Conservation (phyloP, 2,329 filamentous ascomycete species). For the Diplodia sapinea region DNA sequence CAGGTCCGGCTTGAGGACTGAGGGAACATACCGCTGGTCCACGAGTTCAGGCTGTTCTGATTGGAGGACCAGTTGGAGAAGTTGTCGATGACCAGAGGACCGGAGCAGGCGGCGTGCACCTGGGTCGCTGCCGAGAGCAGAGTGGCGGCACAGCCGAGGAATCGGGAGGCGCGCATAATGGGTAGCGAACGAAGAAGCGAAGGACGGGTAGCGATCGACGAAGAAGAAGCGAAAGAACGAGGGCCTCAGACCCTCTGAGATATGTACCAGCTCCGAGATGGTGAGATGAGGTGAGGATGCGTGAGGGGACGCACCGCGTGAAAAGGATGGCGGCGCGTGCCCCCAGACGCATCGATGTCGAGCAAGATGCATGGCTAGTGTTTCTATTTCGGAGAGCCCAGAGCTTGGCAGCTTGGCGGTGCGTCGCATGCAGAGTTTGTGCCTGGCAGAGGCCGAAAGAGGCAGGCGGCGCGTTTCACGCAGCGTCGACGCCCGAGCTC, state of each 20-base stretch:
- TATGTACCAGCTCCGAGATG: not conserved
- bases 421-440: constrained; percentile 18
- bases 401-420: constrained; percentile 14
- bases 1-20: too few species aligned
- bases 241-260: constrained; percentile 38
- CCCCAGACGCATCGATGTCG: not conserved
- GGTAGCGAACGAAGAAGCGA: constrained; percentile 29
- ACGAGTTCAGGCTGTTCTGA: constrained; percentile 44
- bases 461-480: constrained; percentile 23
- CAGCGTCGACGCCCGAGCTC: constrained; percentile 6
- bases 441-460: not conserved
- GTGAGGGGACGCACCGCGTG: not conserved
- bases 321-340: not conserved
- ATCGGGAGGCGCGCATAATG: constrained; percentile 41
- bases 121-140: constrained; percentile 38
- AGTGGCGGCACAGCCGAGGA: constrained; percentile 45
- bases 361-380: not conserved
- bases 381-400: constrained; percentile 23
- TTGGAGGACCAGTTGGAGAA: constrained; percentile 48
- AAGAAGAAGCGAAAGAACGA: constrained; percentile 46
- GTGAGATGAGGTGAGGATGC: not conserved
- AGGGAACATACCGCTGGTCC: constrained; percentile 44
- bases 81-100: constrained; percentile 47
- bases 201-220: constrained; percentile 38
- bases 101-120: constrained; percentile 45